These are phyloP conservation scores for Luffa aegyptiaca DNA, from an alignment of 306 rosid species.

Conservation along the genomic window DNA sequence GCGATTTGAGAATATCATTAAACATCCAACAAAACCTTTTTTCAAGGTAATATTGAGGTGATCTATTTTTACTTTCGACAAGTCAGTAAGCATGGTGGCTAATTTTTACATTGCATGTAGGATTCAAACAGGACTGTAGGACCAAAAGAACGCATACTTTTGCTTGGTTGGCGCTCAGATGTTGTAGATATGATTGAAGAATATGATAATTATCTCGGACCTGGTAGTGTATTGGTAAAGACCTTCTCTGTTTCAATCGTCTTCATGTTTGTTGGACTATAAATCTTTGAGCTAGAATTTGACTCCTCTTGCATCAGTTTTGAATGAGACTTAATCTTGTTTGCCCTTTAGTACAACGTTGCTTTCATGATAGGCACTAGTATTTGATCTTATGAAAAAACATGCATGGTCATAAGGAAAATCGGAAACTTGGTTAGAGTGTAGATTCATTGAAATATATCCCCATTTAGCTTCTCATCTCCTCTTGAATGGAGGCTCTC, in stretches of 20 bases:
- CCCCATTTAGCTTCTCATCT: neutral
- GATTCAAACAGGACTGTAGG: constrained; percentile 61
- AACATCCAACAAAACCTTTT: constrained; percentile 52
- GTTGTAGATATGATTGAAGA: constrained; percentile 78
- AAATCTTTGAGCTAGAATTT: neutral
- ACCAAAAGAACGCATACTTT: constrained; percentile 76
- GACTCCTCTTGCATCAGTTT: neutral
- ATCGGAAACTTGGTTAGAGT: neutral
- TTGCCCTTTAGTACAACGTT: neutral
- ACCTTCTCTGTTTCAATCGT: neutral
- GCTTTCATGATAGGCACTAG: neutral
- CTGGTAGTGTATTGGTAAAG: constrained; percentile 87
- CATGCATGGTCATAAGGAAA: neutral
- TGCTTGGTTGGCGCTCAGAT: constrained; percentile 92
- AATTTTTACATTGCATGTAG: constrained; percentile 26
- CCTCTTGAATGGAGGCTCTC: neutral
- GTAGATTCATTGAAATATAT: neutral
- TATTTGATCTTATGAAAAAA: neutral
- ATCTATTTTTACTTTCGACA: neutral
- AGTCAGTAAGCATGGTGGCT: neutral
- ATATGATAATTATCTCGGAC: constrained; percentile 95
- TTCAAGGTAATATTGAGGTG: constrained; percentile 50
- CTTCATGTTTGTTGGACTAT: neutral
- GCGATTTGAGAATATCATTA: constrained; percentile 47
- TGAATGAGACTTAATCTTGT: neutral